Evolutionary conservation across 2,329 filamentous ascomycete species (phyloP).

Genomic region (Pezicula carpinea): DNA sequence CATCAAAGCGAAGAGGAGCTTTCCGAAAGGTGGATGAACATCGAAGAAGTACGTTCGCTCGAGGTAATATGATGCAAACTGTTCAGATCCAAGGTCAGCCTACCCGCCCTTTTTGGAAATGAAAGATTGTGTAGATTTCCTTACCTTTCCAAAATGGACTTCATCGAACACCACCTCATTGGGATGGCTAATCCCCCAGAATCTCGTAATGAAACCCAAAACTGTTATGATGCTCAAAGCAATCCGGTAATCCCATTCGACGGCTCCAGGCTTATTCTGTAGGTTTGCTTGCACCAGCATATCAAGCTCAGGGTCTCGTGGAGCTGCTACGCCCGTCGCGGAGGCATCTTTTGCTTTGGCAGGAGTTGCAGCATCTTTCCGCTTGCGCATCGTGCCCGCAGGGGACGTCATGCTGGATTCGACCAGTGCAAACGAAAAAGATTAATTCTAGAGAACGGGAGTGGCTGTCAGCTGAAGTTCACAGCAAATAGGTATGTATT

Average conservation of each 20-base stretch:
- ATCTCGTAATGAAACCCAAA: conserved; percentile 84
- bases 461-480: conserved; percentile 17
- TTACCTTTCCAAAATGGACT: conserved; percentile 98
- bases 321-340: conserved; percentile 20
- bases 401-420: conserved; percentile 25
- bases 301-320: conserved; percentile 42
- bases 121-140: conserved; percentile 23
- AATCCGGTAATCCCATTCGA: conserved; percentile 82
- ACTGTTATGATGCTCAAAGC: conserved; percentile 72
- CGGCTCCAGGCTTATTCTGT: conserved; percentile 36
- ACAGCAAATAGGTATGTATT: not conserved
- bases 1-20: conserved; percentile 94
- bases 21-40: conserved; percentile 96
- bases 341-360: conserved; percentile 44
- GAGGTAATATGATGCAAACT: conserved; percentile 80
- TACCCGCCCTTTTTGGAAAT: not conserved
- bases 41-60: conserved; percentile 99
- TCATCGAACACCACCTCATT: conserved; percentile 98
- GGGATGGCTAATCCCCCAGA: conserved; percentile 94
- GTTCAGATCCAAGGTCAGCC: conserved; percentile 12
- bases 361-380: conserved; percentile 40
- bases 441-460: conserved; percentile 4
- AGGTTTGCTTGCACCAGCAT: conserved; percentile 39
- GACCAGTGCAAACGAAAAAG: conserved; percentile 11
- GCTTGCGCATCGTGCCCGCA: conserved; percentile 26